Conservation (phyloP, 2,329 filamentous ascomycete species). For the Chaetothyriales sp. region DNA sequence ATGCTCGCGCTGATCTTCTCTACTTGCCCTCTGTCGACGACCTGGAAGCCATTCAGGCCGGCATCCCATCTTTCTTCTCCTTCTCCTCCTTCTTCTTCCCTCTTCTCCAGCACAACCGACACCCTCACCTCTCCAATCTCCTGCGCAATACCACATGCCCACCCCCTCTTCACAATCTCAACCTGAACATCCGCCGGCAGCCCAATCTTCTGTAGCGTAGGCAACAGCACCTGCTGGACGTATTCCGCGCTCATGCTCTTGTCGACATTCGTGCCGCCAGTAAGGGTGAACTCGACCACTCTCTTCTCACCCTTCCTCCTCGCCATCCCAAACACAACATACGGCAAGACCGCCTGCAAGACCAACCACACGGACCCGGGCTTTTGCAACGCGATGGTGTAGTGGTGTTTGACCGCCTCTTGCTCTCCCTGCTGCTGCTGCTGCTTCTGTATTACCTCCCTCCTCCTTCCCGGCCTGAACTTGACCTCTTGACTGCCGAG, state of each 20-base stretch:
- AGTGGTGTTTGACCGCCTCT: conserved; percentile 6
- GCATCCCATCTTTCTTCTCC: neutral
- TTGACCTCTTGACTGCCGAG: conserved; percentile 24
- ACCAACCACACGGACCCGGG: conserved; percentile 42
- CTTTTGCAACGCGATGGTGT: conserved; percentile 28
- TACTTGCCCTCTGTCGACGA: conserved; percentile 21
- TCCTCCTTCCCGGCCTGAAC: conserved; percentile 15
- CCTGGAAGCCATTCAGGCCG: conserved; percentile 22
- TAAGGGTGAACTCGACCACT: conserved; percentile 32
- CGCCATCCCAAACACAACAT: conserved; percentile 31
- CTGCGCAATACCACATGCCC: conserved; percentile 31
- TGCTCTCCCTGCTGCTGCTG: neutral
- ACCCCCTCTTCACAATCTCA: conserved; percentile 36
- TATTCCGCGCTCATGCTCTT: conserved; percentile 36
- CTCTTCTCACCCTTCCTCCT: neutral
- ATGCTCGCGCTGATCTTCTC: conserved; percentile 26
- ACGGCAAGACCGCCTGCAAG: conserved; percentile 45
- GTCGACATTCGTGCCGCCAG: conserved; percentile 44
- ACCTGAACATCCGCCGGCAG: conserved; percentile 30
- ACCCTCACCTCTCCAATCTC: conserved; percentile 37
- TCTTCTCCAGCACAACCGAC: conserved; percentile 30
- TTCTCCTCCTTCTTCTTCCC: neutral
- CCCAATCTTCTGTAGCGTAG: conserved; percentile 37
- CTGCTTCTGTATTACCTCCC: too few species aligned
- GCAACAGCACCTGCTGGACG: conserved; percentile 39